Evolutionary conservation across 805 yeast species (phyloP).

Genomic region (Metschnikowia drakensbergensis): DNA sequence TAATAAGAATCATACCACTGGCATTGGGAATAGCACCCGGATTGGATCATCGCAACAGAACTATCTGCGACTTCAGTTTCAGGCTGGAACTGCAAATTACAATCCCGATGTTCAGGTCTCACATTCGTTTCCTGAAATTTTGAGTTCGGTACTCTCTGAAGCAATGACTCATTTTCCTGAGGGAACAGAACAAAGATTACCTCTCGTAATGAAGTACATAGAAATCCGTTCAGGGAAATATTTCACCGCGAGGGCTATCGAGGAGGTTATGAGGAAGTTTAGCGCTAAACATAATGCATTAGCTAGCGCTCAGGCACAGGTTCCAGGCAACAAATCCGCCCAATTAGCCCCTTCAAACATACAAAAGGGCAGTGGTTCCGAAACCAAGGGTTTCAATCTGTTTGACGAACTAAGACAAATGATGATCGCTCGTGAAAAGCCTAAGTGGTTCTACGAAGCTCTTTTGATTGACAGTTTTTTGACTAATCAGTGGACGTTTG

Average conservation of each 20-base stretch:
- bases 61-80: neutral
- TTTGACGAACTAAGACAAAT: neutral
- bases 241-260: neutral
- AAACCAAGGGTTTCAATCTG: no score
- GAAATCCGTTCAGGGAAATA: neutral
- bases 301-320: neutral
- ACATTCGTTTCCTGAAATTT: neutral
- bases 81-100: neutral
- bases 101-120: no score
- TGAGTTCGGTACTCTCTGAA: neutral
- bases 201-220: neutral
- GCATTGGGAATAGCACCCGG: neutral
- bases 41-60: neutral
- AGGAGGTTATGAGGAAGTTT: neutral
- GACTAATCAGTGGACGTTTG: constrained; percentile 19
- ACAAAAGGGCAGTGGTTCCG: no score
- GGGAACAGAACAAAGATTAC: neutral
- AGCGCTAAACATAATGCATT: neutral
- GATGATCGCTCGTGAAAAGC: constrained; percentile 1
- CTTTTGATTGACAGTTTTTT: constrained; percentile 8
- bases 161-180: neutral
- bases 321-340: neutral
- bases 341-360: no score
- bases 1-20: no score
- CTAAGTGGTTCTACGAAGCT: constrained; percentile 14